These are phyloP conservation scores for Batrachochytrium dendrobatidis DNA, from an alignment of 371 early-diverging fungal species.

Conservation along the genomic window DNA sequence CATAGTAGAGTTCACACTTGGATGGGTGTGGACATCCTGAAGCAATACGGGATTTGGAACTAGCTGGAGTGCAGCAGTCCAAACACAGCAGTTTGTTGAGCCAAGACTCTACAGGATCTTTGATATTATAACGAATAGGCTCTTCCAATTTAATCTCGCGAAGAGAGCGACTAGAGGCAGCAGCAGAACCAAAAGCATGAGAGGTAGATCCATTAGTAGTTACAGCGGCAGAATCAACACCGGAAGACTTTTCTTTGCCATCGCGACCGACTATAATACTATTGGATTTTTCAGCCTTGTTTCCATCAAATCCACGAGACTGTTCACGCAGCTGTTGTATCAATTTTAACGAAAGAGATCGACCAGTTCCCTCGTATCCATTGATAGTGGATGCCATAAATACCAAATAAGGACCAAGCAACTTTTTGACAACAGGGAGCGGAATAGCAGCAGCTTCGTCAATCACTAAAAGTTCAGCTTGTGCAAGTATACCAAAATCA, in stretches of 20 bases:
- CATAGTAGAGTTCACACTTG: constrained; percentile 90
- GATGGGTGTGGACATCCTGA: constrained; percentile 87
- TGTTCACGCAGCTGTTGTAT: constrained; percentile 89
- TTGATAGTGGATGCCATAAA: constrained; percentile 99
- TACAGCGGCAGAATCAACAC: constrained; percentile 17
- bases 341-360: constrained; percentile 93
- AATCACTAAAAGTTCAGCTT: constrained; percentile 96
- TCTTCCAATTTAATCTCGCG: constrained; percentile 89
- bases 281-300: constrained; percentile 31
- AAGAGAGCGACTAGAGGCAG: constrained; percentile 61
- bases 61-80: constrained; percentile 58
- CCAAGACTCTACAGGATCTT: constrained; percentile 97
- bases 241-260: constrained; percentile 33
- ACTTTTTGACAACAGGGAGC: constrained; percentile 80
- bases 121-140: constrained; percentile 90
- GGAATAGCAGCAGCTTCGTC: constrained; percentile 99
- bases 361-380: constrained; percentile 99
- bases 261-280: constrained; percentile 52
- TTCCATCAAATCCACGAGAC: constrained; percentile 64
- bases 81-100: constrained; percentile 91
- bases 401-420: constrained; percentile 91
- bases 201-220: background rate
- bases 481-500: constrained; percentile 84
- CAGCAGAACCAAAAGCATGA: too few species aligned
- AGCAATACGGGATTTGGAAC: constrained; percentile 2